A percentile compares a stretch with the other conserved stretches of the same genome.
Evolutionary conservation across 78 protist species (phyloP).

Genomic region (Neovahlkampfia damariscottae): DNA sequence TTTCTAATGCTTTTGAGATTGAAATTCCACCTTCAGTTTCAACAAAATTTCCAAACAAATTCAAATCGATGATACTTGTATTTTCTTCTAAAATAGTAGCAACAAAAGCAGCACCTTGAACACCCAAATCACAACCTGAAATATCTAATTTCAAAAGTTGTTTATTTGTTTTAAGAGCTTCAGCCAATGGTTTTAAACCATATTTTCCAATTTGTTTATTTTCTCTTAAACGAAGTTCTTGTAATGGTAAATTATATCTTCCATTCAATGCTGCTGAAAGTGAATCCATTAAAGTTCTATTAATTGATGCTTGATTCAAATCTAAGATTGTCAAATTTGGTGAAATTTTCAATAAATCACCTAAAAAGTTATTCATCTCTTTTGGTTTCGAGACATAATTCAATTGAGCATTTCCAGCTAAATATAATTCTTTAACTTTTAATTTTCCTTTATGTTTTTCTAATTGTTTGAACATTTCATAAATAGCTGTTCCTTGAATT

Average conservation of each 20-base stretch:
- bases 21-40: neutral
- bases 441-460: neutral
- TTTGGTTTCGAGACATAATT: neutral
- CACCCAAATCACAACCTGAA: conserved; percentile 10
- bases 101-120: conserved; percentile 5
- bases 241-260: neutral
- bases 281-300: neutral
- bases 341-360: neutral
- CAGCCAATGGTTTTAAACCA: neutral
- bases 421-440: neutral
- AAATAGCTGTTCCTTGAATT: neutral
- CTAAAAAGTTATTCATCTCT: neutral
- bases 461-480: neutral
- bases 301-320: neutral
- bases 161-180: neutral
- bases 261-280: neutral
- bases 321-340: neutral
- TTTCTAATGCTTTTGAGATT: neutral
- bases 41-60: neutral
- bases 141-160: neutral
- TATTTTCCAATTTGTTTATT: conserved; percentile 11
- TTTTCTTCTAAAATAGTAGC: neutral
- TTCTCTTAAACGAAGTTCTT: neutral
- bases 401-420: neutral
- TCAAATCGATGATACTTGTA: neutral